These are phyloP conservation scores for Porogramme epimiltina DNA, from an alignment of 1,284 basidiomycete species.

Conservation along the genomic window DNA sequence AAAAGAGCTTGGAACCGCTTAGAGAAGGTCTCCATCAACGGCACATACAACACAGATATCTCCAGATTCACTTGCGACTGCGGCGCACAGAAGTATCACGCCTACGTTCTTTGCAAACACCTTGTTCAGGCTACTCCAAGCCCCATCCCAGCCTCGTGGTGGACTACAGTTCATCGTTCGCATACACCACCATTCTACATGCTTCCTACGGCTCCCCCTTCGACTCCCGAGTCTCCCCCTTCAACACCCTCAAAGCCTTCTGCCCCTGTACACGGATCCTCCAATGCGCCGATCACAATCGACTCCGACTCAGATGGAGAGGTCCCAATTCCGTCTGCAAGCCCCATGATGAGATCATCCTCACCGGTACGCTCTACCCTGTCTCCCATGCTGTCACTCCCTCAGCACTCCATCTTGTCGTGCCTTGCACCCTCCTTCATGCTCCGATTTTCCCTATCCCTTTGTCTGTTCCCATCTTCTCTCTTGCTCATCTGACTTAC, in stretches of 20 bases:
- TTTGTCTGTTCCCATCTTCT: too few species aligned
- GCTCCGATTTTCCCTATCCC: too few species aligned
- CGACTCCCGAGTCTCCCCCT: too few species aligned
- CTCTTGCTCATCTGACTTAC: too few species aligned
- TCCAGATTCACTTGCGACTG: slow-evolving; percentile 18
- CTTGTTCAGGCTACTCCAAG: slow-evolving; percentile 15
- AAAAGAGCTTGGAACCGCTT: slow-evolving; percentile 7
- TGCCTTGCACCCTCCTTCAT: too few species aligned
- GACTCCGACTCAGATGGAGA: not conserved
- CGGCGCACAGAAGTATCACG: slow-evolving; percentile 20
- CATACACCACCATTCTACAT: too few species aligned
- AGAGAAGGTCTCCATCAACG: slow-evolving; percentile 1
- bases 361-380: not conserved
- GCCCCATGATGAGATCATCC: not conserved
- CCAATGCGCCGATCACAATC: too few species aligned
- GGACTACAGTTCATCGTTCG: not conserved
- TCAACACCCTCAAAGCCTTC: too few species aligned
- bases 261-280: too few species aligned
- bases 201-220: too few species aligned
- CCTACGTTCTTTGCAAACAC: slow-evolving; percentile 20
- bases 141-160: slow-evolving; percentile 8
- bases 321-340: not conserved
- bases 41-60: slow-evolving; percentile 10
- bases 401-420: not conserved
- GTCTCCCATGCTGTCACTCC: not conserved